Evolutionary conservation across 495 filamentous ascomycete species (phyloP), one percentile per base, ranked within the genome.

Genomic region (Hypoxylon intermedium): DNA sequence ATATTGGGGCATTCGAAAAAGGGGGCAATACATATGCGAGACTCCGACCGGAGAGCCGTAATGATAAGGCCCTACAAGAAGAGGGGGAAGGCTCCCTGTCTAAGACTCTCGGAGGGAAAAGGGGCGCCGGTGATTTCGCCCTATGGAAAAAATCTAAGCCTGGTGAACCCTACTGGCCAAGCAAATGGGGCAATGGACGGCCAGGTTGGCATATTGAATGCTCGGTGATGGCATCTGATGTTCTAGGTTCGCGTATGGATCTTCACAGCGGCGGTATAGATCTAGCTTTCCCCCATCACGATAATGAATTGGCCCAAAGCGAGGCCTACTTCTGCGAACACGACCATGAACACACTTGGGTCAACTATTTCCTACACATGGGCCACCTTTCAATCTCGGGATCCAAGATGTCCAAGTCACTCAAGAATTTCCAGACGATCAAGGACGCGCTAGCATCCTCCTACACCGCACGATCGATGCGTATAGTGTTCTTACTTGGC

Each of bases 141-240:
- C 79, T 98, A 3, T 97, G 93, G 93, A 98, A 98, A 75, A 83
- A 89, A 31, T 92, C 87, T 0, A 97, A 95, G 74, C 84, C 89
- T 3, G 93, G 94, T 31, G 94, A 98, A 77, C 94, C 94, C 0
- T 88, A 82, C 57, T 98, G 94, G 94, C 75, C 85, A 9, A 91
- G 87, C 63, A 83, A 83, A 4, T 98, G 94, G 93, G 92, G 93
- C 6, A 78, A 83, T 41, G 93, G 93, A 20, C 81, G 94, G 15
- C 94, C 94, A 0, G 94, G 94, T 12, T 97, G 92, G 94, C 94
- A 98, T 72, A 97, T 98, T 44, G 93, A 98, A 77, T 98, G 94
- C 84, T 94, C 89, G 0, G 93, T 91, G 1, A 98, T 98, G 94
- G 92, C 93, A 0, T 92, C 88, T 2, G 89, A 91, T 51, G 84